These are phyloP conservation scores for Fraxinus nigra DNA, from an alignment of 305 asterid species.

Conservation along the genomic window DNA sequence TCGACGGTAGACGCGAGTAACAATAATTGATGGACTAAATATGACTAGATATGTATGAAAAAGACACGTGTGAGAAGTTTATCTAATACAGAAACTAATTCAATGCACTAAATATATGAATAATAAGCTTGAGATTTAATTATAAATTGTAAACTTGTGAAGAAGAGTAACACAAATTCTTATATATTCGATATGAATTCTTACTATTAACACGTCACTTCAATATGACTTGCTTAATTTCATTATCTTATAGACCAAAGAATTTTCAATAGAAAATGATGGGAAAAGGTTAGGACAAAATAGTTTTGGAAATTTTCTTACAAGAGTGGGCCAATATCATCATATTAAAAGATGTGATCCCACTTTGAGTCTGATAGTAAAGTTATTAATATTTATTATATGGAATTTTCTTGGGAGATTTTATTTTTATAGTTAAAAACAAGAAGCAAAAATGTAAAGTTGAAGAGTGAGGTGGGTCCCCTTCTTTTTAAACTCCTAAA, in stretches of 20 bases:
- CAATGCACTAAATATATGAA: not conserved
- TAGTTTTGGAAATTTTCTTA: not conserved
- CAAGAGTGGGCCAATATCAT: slow-evolving; percentile 31
- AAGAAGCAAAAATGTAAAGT: not conserved
- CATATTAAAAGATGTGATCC: slow-evolving; percentile 7
- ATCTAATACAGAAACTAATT: not conserved
- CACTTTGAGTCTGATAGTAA: not conserved
- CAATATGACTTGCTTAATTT: not conserved
- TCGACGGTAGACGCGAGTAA: not conserved
- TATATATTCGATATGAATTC: slow-evolving; percentile 37
- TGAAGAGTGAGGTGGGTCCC: not conserved
- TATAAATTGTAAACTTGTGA: not conserved
- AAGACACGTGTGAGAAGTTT: not conserved
- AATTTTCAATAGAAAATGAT: slow-evolving; percentile 25
- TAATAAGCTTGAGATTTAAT: not conserved
- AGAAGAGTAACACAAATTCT: not conserved
- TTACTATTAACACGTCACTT: not conserved
- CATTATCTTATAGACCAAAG: not conserved
- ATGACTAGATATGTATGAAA: not conserved
- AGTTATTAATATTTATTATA: no score
- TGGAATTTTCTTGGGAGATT: not conserved
- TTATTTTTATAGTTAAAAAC: not conserved
- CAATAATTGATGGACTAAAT: not conserved
- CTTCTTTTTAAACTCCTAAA: not conserved
- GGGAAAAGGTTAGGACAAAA: not conserved